phyloP scores from a whole-genome alignment of 352 stramenopile genomes.

The Pelagophyceae sp. region DNA sequence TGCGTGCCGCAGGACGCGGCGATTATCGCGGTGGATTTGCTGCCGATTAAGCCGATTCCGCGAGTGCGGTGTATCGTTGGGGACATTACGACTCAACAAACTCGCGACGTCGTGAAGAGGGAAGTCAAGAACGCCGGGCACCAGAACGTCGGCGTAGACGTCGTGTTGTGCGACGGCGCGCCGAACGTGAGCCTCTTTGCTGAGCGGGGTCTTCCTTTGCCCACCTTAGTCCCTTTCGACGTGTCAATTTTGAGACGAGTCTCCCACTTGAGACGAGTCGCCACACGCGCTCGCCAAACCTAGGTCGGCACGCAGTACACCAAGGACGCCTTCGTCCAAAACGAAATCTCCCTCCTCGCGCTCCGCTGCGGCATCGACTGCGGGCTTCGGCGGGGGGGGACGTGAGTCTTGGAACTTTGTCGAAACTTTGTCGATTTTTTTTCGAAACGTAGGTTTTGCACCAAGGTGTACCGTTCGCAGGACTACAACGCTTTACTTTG shows the following conservation, averaged over 20 bases:
- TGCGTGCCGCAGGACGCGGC: slow-evolving; percentile 48
- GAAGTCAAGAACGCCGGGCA: slow-evolving; percentile 47
- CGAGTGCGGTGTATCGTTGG: slow-evolving; percentile 93
- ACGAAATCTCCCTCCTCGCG: slow-evolving; percentile 89
- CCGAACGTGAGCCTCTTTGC: too few relatives aligned
- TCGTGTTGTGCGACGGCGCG: slow-evolving; percentile 97
- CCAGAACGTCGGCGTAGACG: slow-evolving; percentile 56
- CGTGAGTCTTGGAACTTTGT: slow-evolving; percentile 53
- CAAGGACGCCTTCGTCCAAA: slow-evolving; percentile 98
- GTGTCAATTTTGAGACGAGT: too few relatives aligned
- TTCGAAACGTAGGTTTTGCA: too few relatives aligned
- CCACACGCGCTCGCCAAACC: too few relatives aligned
- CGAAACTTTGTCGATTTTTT: slow-evolving; percentile 27
- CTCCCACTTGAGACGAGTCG: too few relatives aligned
- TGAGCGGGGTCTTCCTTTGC: not conserved
- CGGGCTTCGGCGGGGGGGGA: slow-evolving; percentile 78
- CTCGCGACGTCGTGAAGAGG: slow-evolving; percentile 34
- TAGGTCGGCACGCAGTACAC: slow-evolving; percentile 91
- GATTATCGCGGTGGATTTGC: slow-evolving; percentile 97
- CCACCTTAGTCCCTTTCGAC: too few relatives aligned
- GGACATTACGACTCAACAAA: slow-evolving; percentile 60
- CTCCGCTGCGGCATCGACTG: slow-evolving; percentile 91
- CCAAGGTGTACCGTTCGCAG: slow-evolving; percentile 92
- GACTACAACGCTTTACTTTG: slow-evolving; percentile 98
- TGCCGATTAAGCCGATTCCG: slow-evolving; percentile 92